phyloP scores from a whole-genome alignment of 1,284 basidiomycete genomes.

The Malassezia sympodialis region DNA sequence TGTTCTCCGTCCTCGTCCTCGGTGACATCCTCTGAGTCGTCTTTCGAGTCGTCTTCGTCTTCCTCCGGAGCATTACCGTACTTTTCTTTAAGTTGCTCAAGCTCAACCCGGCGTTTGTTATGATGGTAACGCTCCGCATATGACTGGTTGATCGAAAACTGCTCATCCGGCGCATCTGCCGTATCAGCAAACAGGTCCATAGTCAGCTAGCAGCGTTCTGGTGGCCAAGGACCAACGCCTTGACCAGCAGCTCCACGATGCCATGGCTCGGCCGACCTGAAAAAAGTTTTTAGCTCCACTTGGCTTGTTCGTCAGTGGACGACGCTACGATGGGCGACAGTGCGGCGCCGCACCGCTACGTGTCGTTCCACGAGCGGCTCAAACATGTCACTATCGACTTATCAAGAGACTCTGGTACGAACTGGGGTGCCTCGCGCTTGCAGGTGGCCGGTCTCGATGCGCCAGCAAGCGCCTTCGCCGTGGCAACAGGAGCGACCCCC shows the following conservation, averaged over 20 bases:
- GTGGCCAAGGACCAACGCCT: background rate
- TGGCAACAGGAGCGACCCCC: conserved; percentile 1
- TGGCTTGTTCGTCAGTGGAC: background rate
- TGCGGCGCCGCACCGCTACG: conserved; percentile 30
- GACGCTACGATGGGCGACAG: conserved; percentile 15
- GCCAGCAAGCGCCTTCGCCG: conserved; percentile 12
- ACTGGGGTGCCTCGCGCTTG: conserved; percentile 18
- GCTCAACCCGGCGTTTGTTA: conserved; percentile 40
- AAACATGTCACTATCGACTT: conserved; percentile 37
- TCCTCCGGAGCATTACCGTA: conserved; percentile 20
- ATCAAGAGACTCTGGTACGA: conserved; percentile 17
- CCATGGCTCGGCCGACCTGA: background rate
- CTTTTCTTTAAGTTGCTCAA: conserved; percentile 37
- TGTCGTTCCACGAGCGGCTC: conserved; percentile 46
- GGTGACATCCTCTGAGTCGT: conserved; percentile 56
- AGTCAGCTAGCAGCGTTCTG: background rate
- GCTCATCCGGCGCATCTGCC: background rate
- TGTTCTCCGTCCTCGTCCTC: conserved; percentile 95
- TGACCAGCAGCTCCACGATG: background rate
- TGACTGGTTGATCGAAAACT: conserved; percentile 37
- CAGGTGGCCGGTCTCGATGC: conserved; percentile 28
- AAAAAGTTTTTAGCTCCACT: conserved; percentile 7
- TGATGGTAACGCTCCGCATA: conserved; percentile 41
- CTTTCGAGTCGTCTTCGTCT: conserved; percentile 23
- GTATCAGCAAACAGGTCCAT: conserved; percentile 10